A percentile compares a stretch with the other conserved stretches of the same genome.
phyloP scores from a whole-genome alignment of 352 stramenopile genomes.

The Elongisporangium senticosum region DNA sequence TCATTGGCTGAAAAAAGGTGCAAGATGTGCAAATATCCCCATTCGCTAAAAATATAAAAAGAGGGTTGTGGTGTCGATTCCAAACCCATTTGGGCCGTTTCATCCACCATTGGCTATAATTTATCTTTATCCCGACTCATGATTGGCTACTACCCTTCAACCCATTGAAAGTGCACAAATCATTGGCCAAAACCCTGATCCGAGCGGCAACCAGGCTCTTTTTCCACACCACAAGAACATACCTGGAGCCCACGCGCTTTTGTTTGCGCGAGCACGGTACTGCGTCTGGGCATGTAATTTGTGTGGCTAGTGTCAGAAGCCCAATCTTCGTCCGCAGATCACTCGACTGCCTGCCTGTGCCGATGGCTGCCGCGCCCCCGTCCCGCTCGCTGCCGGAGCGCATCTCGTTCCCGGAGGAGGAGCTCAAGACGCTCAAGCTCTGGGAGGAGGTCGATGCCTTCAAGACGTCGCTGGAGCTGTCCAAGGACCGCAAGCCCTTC shows the following conservation, averaged over 20 bases:
- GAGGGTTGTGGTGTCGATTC: not conserved
- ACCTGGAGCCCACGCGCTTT: not conserved
- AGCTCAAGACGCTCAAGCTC: slow-evolving; percentile 66
- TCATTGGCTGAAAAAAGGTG: not conserved
- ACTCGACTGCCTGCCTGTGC: not conserved
- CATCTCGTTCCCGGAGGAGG: slow-evolving; percentile 83
- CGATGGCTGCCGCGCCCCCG: slow-evolving; percentile 15
- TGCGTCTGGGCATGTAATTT: not conserved
- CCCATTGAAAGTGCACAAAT: not conserved
- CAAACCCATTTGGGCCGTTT: not conserved
- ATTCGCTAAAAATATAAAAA: not conserved
- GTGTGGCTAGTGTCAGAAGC: not conserved
- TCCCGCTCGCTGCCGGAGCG: slow-evolving; percentile 74
- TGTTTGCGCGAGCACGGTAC: not conserved
- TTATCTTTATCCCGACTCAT: not conserved
- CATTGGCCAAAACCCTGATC: not conserved
- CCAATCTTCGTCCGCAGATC: not conserved
- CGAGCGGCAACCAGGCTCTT: too few relatives aligned
- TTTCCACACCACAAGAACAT: not conserved
- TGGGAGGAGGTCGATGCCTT: slow-evolving; percentile 89
- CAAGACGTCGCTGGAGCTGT: slow-evolving; percentile 88
- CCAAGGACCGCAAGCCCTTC: slow-evolving; percentile 92
- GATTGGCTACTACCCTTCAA: not conserved
- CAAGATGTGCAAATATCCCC: not conserved
- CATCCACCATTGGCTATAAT: not conserved